phyloP scores from a whole-genome alignment of 2,329 filamentous ascomycete genomes.

The Sporothrix curviconia region DNA sequence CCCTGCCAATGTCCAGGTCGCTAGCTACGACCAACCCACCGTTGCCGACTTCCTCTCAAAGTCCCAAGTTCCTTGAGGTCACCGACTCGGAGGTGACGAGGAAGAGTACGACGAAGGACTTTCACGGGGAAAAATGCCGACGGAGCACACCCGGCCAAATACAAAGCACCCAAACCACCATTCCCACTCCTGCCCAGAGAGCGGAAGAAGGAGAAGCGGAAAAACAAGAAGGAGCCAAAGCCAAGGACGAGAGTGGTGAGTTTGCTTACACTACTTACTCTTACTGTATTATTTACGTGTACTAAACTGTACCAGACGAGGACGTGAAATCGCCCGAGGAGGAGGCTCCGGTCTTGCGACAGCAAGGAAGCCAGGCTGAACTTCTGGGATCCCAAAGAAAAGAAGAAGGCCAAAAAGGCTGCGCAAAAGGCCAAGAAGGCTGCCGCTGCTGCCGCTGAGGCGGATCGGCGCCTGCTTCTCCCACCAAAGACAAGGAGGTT shows the following conservation, averaged over 20 bases:
- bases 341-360: too few species aligned
- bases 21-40: constrained; percentile 37
- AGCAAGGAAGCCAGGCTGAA: too few species aligned
- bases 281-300: not conserved
- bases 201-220: constrained; percentile 9
- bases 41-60: constrained; percentile 35
- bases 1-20: constrained; percentile 34
- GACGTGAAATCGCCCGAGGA: constrained; percentile 3
- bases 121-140: too few species aligned
- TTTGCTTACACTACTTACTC: not conserved
- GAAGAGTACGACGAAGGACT: constrained; percentile 17
- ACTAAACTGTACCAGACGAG: not conserved
- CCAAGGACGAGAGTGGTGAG: not conserved
- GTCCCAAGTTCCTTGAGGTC: constrained; percentile 35
- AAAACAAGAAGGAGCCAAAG: not conserved
- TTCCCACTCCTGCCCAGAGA: not conserved
- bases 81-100: constrained; percentile 33
- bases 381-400: constrained; percentile 1
- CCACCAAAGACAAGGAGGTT: not conserved
- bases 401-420: constrained; percentile 17
- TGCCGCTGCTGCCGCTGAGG: not conserved
- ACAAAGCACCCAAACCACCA: not conserved
- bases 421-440: constrained; percentile 14
- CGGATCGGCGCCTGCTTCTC: not conserved
- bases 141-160: too few species aligned